Percentiles rank a stretch among this genome's conserved stretches.
These are phyloP conservation scores for Fragaria vesca DNA, from an alignment of 306 rosid species.

Conservation along the genomic window DNA sequence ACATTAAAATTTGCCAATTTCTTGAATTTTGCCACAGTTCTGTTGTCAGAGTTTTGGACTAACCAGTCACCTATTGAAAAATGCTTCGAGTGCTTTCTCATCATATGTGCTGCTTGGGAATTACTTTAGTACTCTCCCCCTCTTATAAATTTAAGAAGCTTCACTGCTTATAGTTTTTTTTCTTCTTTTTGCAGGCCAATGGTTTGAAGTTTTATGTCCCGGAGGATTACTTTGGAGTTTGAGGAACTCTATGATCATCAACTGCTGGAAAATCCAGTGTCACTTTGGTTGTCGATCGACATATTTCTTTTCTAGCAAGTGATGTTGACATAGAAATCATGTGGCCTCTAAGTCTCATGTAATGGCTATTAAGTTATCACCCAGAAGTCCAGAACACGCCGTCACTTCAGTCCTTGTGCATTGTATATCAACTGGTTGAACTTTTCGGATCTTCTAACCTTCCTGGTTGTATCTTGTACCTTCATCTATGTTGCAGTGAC, in stretches of 20 bases:
- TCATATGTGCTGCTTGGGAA: neutral
- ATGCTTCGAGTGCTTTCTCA: neutral
- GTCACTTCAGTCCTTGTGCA: too few species aligned
- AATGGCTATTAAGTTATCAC: neutral
- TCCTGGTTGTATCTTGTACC: too few species aligned
- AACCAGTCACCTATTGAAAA: neutral
- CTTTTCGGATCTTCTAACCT: too few species aligned
- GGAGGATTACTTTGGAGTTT: conserved; percentile 9
- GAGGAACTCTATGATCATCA: neutral
- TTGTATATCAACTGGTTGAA: too few species aligned
- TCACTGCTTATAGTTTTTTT: neutral
- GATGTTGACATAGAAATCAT: neutral
- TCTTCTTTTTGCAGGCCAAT: conserved; percentile 4
- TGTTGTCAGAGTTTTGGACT: neutral
- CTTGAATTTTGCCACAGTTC: neutral
- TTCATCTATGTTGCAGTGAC: neutral
- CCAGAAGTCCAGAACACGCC: too few species aligned
- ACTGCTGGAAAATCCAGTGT: neutral
- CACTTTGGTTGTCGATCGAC: neutral
- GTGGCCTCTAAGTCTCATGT: neutral
- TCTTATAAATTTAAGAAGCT: neutral
- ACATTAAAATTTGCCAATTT: neutral
- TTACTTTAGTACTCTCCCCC: neutral
- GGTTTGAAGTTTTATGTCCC: conserved; percentile 13
- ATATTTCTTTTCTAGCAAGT: neutral